These are phyloP conservation scores for Aphanomyces astaci DNA, from an alignment of 352 stramenopile species.

Conservation along the genomic window DNA sequence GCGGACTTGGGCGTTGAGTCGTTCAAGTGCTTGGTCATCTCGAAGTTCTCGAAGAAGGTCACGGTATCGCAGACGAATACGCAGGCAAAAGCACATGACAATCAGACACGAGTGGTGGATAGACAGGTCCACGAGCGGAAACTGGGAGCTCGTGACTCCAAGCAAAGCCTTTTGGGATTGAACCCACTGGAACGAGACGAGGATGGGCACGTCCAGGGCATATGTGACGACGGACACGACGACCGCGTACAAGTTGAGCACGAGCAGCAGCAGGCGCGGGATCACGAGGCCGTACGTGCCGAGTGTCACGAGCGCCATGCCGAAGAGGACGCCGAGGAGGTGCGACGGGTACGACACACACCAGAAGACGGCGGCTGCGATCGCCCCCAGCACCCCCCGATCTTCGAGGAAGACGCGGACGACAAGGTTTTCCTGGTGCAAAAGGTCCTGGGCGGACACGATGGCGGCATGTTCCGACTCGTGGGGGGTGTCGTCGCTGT, in stretches of 20 bases:
- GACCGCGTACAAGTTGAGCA: constrained; percentile 18
- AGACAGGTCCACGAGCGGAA: constrained; percentile 67
- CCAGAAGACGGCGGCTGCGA: constrained; percentile 23
- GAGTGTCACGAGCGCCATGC: background rate
- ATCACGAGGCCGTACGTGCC: constrained; percentile 17
- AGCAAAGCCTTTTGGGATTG: background rate
- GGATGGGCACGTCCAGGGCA: background rate
- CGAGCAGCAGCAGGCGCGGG: constrained; percentile 15
- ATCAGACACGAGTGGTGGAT: constrained; percentile 71
- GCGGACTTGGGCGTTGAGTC: background rate
- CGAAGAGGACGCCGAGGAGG: constrained; percentile 7
- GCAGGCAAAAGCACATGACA: constrained; percentile 73
- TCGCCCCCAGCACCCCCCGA: constrained; percentile 26
- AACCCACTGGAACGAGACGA: background rate
- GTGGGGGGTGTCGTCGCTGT: background rate
- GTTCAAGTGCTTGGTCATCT: background rate
- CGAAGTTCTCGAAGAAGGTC: constrained; percentile 38
- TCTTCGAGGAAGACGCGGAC: constrained; percentile 66
- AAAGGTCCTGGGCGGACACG: constrained; percentile 33
- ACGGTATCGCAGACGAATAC: constrained; percentile 65
- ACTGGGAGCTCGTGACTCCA: constrained; percentile 31
- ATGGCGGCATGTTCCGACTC: background rate
- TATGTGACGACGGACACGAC: background rate
- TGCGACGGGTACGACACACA: constrained; percentile 24
- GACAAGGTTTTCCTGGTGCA: constrained; percentile 55